These are phyloP conservation scores for Gigaspora rosea DNA, from an alignment of 192 early-diverging fungal species.

Conservation along the genomic window DNA sequence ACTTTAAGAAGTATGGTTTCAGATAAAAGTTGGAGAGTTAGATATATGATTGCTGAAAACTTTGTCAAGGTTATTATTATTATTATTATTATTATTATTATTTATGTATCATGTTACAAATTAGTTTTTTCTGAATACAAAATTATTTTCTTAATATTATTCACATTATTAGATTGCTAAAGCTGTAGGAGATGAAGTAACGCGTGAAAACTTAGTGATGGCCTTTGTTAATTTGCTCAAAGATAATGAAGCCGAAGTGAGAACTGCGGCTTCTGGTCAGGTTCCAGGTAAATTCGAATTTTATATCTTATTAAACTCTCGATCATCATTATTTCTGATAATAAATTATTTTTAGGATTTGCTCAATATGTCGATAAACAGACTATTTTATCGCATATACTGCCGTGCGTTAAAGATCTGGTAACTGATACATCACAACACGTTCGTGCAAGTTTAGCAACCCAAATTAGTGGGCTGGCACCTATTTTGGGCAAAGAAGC, in stretches of 20 bases:
- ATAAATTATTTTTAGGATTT: constrained; percentile 42
- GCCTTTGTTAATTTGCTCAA: constrained; percentile 88
- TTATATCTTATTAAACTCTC: background rate
- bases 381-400: constrained; percentile 74
- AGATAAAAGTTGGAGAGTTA: constrained; percentile 98
- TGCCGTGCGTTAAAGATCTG: constrained; percentile 92
- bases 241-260: constrained; percentile 97
- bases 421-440: constrained; percentile 96
- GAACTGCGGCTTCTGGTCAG: constrained; percentile 92
- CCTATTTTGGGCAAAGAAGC: constrained; percentile 93
- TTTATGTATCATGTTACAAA: background rate
- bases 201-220: constrained; percentile 82
- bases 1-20: constrained; percentile 75
- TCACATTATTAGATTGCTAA: constrained; percentile 63
- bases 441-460: constrained; percentile 93
- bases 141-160: background rate
- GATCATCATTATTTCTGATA: background rate
- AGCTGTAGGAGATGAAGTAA: constrained; percentile 75
- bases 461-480: constrained; percentile 93
- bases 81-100: background rate
- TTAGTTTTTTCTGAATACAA: too few relatives aligned
- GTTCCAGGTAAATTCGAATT: constrained; percentile 62
- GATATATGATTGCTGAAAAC: constrained; percentile 99
- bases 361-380: constrained; percentile 76
- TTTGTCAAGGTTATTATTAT: constrained; percentile 76